Conservation (phyloP, 78 protist species). For the Chrysochromulina parva region DNA sequence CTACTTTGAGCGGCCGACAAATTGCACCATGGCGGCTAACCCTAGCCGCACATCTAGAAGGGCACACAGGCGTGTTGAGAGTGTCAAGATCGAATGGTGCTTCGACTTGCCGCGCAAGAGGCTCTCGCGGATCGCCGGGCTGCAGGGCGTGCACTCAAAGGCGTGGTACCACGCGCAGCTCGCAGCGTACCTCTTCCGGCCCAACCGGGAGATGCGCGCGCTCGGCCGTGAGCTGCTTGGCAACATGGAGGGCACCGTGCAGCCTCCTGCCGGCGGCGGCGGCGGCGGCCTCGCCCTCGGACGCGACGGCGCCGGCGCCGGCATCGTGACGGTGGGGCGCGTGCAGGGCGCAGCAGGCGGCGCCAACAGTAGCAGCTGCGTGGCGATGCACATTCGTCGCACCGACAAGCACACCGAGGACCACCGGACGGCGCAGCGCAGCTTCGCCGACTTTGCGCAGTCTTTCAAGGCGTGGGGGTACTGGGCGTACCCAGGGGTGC, state of each 20-base stretch:
- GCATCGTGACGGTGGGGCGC: neutral
- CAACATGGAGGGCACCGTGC: too few species aligned
- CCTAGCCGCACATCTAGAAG: too few species aligned
- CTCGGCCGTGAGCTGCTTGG: neutral
- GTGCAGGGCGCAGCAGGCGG: neutral
- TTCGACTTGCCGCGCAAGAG: neutral
- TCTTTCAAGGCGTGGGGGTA: neutral
- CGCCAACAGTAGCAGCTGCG: neutral
- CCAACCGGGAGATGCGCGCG: neutral
- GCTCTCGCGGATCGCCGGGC: neutral
- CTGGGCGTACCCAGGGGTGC: too few species aligned
- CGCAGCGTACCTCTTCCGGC: conserved; percentile 5
- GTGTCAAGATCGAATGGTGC: neutral
- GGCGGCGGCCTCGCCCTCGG: too few species aligned
- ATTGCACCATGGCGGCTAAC: neutral
- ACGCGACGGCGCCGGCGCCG: too few species aligned
- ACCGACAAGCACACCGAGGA: conserved; percentile 7
- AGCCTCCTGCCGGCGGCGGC: too few species aligned
- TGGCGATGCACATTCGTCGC: conserved; percentile 4
- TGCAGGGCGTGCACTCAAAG: neutral
- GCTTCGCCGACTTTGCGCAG: neutral
- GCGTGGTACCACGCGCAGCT: conserved; percentile 19
- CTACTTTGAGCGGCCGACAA: neutral
- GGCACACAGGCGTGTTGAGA: too few species aligned
- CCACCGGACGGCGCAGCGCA: neutral